Base-by-base conservation (phyloP, 176 grass and related monocot species). In the Dendrocalamus sinicus region DNA sequence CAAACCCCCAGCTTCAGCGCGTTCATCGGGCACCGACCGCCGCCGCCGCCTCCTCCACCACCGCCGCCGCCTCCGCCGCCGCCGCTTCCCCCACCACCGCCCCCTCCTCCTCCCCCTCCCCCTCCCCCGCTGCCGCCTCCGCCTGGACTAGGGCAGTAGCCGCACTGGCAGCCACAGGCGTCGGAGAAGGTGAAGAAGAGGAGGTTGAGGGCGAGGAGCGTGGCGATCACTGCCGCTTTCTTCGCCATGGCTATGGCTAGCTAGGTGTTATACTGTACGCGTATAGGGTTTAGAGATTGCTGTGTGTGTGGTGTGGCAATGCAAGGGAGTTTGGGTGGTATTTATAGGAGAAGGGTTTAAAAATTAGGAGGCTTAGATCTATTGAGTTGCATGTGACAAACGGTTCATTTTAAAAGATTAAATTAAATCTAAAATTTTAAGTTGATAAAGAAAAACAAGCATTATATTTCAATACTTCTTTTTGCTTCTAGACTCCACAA, bases 1-100 rank as follows among this genome's bases (percentile, higher is more conserved):
- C 94, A 96, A 2, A 96, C 91, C 1, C 87, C 91, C 1, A 96
- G 89, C 89, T 96, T 96, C 40, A 96, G 75, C 10, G 91, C 65
- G 71, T 96, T 82, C 2, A 94, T 77, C 6, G 94, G 94, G 90
- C 94, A 97, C 26, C 47, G 51, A 0, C 54, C 67, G 0, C 40
- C n/a, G 6, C 8, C 59, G 0, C 82, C 44, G 0, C 85, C 70
- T 0, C 84, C 32, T 2, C 78, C 60, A 2, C 70, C n/a, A 0
- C 73, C 52, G 1, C 77, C 46, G 0, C 67, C 67, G 0, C 79
- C 76, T 0, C 83, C 61, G 0, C 77, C 53, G 0, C 59, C 16
- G 2, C 74, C 9, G 0, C 70, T 58, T 13, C 86, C 77, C 0
- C 76, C 63, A 0, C 76, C 58, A 0, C 85, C 1, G 0, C 60